A percentile compares a stretch with the other conserved stretches of the same genome.
Conservation (phyloP, 805 yeast genomes). For the Kregervanrija fluxuum region DNA sequence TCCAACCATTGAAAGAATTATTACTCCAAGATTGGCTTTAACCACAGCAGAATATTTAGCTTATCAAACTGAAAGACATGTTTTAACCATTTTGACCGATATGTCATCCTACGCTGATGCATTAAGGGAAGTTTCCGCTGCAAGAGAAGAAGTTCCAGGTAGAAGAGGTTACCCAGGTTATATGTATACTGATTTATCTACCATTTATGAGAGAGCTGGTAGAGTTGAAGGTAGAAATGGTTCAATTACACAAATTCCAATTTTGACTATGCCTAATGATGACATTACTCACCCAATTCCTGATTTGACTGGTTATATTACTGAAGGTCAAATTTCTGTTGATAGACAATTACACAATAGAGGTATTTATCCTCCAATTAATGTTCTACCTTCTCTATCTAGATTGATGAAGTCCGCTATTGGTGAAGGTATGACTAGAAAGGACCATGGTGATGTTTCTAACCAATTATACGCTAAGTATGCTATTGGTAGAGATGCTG, state of each 20-base stretch:
- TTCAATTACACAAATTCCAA: conserved; percentile 97
- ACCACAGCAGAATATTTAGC: conserved; percentile 99
- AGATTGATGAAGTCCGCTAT: conserved; percentile 99
- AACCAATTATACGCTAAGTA: conserved; percentile 98
- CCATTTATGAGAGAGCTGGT: conserved; percentile 99
- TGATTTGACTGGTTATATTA: conserved; percentile 98
- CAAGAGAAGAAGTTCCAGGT: conserved; percentile 99
- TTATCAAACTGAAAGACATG: conserved; percentile 98
- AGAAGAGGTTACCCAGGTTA: conserved; percentile 99
- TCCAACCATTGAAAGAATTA: conserved; percentile 98
- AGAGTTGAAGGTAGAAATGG: conserved; percentile 99
- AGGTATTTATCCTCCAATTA: conserved; percentile 98
- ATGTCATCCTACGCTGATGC: conserved; percentile 99
- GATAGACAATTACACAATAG: conserved; percentile 95
- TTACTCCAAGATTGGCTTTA: conserved; percentile 97
- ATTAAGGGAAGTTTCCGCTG: conserved; percentile 98
- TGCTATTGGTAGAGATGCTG: conserved; percentile 99
- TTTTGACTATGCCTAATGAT: conserved; percentile 99
- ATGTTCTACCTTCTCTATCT: conserved; percentile 93
- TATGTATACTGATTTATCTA: conserved; percentile 99
- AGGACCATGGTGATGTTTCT: conserved; percentile 99
- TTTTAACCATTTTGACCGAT: conserved; percentile 93
- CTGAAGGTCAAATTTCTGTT: conserved; percentile 97
- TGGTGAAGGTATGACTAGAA: conserved; percentile 99
- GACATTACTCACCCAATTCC: conserved; percentile 99